phyloP scores from a whole-genome alignment of 2,329 filamentous ascomycete species.

The Trichoderma breve region DNA sequence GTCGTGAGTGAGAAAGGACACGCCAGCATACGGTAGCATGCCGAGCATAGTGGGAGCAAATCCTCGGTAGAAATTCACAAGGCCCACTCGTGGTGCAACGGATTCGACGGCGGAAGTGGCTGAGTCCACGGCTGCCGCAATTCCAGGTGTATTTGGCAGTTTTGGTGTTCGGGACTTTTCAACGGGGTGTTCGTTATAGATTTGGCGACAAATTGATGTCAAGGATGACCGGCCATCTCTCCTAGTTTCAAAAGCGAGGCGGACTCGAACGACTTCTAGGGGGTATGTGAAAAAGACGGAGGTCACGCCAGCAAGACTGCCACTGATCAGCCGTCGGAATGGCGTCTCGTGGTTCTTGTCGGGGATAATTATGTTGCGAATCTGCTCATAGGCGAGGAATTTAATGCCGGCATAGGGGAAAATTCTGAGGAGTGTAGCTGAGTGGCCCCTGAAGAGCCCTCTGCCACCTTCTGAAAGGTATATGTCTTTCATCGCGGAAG shows the following conservation, averaged over 20 bases:
- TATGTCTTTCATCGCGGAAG: conserved; percentile 80
- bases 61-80: conserved; percentile 92
- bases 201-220: conserved; percentile 74
- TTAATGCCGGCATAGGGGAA: conserved; percentile 98
- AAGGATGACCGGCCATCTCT: conserved; percentile 67
- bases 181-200: conserved; percentile 73
- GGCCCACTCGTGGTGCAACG: conserved; percentile 60
- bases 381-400: conserved; percentile 96
- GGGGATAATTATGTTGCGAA: conserved; percentile 75
- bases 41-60: conserved; percentile 87
- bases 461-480: conserved; percentile 68
- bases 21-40: conserved; percentile 95
- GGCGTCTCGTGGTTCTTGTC: conserved; percentile 73
- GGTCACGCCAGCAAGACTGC: conserved; percentile 76
- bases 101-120: conserved; percentile 42
- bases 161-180: conserved; percentile 33
- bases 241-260: conserved; percentile 91
- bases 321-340: conserved; percentile 69
- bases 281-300: conserved; percentile 97
- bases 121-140: conserved; percentile 42
- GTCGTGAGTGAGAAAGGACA: conserved; percentile 95
- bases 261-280: conserved; percentile 86
- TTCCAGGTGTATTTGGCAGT: conserved; percentile 29
- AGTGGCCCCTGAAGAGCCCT: conserved; percentile 91
- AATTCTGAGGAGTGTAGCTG: conserved; percentile 87